Base-by-base conservation (phyloP, 805 yeast genomes). In the Myxozyma geophila region DNA sequence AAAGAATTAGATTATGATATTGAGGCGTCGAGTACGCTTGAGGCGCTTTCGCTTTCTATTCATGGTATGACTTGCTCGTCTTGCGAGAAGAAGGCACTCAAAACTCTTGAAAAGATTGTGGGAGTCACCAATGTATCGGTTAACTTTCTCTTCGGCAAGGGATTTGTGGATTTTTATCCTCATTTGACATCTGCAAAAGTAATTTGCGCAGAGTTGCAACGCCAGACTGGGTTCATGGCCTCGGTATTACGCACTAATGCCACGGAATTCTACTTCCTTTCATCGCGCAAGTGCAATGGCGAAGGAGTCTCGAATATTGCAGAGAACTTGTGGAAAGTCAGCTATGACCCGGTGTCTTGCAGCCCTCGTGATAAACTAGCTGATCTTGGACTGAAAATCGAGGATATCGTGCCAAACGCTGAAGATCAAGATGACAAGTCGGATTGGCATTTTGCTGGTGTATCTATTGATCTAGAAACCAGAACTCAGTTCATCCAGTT, bases 21-120 rank as follows among this genome's bases (percentile, higher is more conserved):
- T 35, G 66, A 62, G 40, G 44, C 56, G 13, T 40, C 39, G 1
- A 17, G 19, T 7, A 23, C 53, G 7, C 17, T 33, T 2, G 63
- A 62, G 41, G 40, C 54, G 7, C 47, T 62, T 19, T 46, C 59
- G 3, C 54, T 62, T 13, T 62, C 66, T 2, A 59, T 62, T 10
- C 48, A 40, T 17, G 66, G 66, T 6, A 63, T 63, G 66, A 63
- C 63, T 23, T 63, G 66, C 39, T 49, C 66, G 7, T 54, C 60
- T 23, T 63, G 66, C 46, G 66, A 63, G 33, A 28, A n/a, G 23
- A 63, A 63, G 28, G 60, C 58, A 17, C 7, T 35, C 19, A 23
- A 40, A 4, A n/a, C 66, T 9, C 46, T 63, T 7, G 37, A 53
- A 19, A 49, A 36, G 23, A 23, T 54, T 13, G 12, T 12, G 13